Evolutionary conservation across 306 rosid species (phyloP).

Genomic region (Oxytropis ochrocephala): DNA sequence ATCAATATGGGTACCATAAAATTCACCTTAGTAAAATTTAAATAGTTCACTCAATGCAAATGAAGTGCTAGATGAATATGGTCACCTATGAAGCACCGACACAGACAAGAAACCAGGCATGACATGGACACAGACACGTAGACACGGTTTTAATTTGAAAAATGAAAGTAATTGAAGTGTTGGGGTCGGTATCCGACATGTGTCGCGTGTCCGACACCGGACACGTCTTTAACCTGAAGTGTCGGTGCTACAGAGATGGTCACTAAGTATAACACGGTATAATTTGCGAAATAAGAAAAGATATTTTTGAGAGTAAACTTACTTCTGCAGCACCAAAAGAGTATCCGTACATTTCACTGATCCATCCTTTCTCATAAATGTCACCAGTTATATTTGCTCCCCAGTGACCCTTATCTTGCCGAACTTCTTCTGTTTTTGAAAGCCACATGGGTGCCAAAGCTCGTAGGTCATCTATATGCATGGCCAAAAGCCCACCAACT

Average conservation of each 20-base stretch:
- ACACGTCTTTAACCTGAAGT: no score
- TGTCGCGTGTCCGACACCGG: no score
- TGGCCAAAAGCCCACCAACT: conserved; percentile 87
- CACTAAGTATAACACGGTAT: background rate
- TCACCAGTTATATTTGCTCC: conserved; percentile 81
- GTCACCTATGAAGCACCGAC: no score
- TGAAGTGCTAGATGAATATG: background rate
- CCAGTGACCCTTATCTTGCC: conserved; percentile 87
- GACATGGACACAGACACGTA: no score
- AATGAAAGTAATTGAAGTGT: no score
- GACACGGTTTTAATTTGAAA: no score
- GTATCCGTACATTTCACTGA: conserved; percentile 96
- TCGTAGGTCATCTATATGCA: conserved; percentile 91
- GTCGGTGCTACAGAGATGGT: no score
- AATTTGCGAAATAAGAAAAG: background rate
- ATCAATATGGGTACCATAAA: no score
- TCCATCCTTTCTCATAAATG: conserved; percentile 80
- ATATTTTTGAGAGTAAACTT: conserved; percentile 22
- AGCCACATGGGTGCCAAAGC: conserved; percentile 90
- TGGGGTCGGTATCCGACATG: no score
- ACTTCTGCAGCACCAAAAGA: conserved; percentile 97
- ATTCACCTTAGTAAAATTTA: background rate
- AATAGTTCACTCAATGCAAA: background rate
- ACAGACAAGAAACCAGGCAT: no score
- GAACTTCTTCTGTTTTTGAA: conserved; percentile 88